Conservation (phyloP, 2,329 filamentous ascomycete genomes). For the Talaromyces sp. region DNA sequence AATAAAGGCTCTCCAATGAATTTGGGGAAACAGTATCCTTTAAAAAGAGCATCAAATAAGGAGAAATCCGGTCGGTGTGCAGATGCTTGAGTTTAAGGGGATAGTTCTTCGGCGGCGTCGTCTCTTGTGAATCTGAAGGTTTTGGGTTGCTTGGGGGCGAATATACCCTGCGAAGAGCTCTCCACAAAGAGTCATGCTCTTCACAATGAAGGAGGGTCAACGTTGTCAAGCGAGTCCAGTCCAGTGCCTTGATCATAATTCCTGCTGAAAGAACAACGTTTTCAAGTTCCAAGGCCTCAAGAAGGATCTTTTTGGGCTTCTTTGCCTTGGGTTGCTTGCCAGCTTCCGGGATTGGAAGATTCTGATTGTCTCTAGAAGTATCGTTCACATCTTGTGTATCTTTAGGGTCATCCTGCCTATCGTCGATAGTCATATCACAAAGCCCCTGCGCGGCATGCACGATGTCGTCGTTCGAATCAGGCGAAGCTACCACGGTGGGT, state of each 20-base stretch:
- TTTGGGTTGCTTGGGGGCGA: constrained; percentile 35
- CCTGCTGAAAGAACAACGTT: constrained; percentile 67
- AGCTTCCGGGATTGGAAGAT: neutral
- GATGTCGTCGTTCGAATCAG: neutral
- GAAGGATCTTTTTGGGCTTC: constrained; percentile 47
- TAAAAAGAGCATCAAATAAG: constrained; percentile 66
- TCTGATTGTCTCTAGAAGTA: neutral
- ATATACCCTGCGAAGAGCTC: constrained; percentile 61
- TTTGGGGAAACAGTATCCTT: constrained; percentile 75
- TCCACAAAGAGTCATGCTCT: constrained; percentile 72
- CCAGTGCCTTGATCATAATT: constrained; percentile 65
- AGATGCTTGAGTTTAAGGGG: constrained; percentile 66
- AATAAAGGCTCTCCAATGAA: constrained; percentile 71
- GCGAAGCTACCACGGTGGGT: neutral
- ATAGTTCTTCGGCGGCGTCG: constrained; percentile 43
- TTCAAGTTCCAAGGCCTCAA: constrained; percentile 73
- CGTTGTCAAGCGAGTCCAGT: constrained; percentile 68
- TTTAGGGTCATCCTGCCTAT: neutral
- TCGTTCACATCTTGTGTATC: neutral
- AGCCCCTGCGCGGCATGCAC: constrained; percentile 5
- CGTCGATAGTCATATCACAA: constrained; percentile 2
- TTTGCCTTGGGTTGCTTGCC: neutral
- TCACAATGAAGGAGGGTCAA: constrained; percentile 71
- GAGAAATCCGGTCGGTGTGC: constrained; percentile 69
- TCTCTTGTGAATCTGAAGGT: neutral